Evolutionary conservation across 2,329 filamentous ascomycete genomes (phyloP).

Genomic region (Huntiella savannae): DNA sequence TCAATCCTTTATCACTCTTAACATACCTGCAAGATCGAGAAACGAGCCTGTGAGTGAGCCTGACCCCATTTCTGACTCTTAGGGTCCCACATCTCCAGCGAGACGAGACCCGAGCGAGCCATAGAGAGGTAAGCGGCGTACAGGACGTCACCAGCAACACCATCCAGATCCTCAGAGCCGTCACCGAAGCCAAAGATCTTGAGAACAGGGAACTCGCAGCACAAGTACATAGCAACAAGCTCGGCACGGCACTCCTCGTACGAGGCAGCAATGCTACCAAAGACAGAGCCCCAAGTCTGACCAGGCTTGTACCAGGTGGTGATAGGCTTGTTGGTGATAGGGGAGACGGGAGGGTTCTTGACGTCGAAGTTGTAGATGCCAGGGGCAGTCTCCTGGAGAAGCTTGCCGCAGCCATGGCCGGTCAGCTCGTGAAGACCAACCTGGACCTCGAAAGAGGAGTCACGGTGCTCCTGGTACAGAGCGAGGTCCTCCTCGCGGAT

Average conservation of each 20-base stretch:
- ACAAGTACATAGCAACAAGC: constrained; percentile 77
- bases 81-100: constrained; percentile 88
- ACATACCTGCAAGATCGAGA: constrained; percentile 51
- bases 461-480: constrained; percentile 65
- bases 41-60: constrained; percentile 78
- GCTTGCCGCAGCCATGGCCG: constrained; percentile 79
- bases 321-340: constrained; percentile 55
- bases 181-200: constrained; percentile 85
- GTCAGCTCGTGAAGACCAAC: constrained; percentile 82
- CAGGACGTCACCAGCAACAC: constrained; percentile 67
- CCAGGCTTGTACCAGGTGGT: constrained; percentile 84
- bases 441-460: constrained; percentile 82
- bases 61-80: constrained; percentile 85
- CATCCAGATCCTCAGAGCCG: constrained; percentile 50
- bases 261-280: constrained; percentile 67
- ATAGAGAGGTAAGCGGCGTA: constrained; percentile 81
- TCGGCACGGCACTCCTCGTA: constrained; percentile 82
- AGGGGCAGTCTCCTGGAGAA: constrained; percentile 71
- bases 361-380: constrained; percentile 80
- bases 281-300: constrained; percentile 87
- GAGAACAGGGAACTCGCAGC: constrained; percentile 74
- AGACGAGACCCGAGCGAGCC: constrained; percentile 77
- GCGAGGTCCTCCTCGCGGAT: constrained; percentile 61
- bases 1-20: neutral
- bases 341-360: constrained; percentile 61